Evolutionary conservation across 495 filamentous ascomycete genomes (phyloP).

Genomic region (Astrothelium subdiscretum): DNA sequence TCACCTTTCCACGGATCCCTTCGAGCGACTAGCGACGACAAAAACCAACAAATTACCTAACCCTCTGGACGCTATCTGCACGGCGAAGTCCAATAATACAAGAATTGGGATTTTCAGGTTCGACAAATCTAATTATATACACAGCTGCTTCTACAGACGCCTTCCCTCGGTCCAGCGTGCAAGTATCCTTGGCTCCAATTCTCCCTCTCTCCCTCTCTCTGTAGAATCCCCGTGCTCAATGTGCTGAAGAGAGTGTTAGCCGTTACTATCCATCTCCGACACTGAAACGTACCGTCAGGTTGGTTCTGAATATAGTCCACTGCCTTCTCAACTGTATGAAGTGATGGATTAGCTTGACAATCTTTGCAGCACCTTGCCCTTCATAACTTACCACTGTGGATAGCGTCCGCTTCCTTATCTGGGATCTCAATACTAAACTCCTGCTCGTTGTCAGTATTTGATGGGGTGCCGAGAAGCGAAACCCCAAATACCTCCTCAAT

Average conservation of each 20-base stretch:
- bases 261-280: not conserved
- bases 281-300: conserved; percentile 56
- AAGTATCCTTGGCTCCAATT: not conserved
- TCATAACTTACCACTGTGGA: conserved; percentile 79
- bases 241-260: conserved; percentile 22
- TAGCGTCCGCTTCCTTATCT: conserved; percentile 94
- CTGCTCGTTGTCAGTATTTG: conserved; percentile 39
- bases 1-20: not conserved
- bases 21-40: too few species aligned
- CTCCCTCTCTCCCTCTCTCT: not conserved
- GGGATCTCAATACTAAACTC: conserved; percentile 99
- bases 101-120: not conserved
- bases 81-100: not conserved
- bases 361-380: not conserved
- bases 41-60: not conserved
- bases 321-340: conserved; percentile 77
- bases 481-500: conserved; percentile 79
- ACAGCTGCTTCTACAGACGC: not conserved
- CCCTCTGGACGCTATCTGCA: too few species aligned
- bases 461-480: conserved; percentile 8
- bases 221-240: conserved; percentile 12
- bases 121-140: not conserved
- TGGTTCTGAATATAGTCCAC: conserved; percentile 91
- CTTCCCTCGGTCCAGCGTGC: not conserved
- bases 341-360: conserved; percentile 14